These are phyloP conservation scores for Aspergillus fructus DNA, from an alignment of 2,329 filamentous ascomycete genomes.

Conservation along the genomic window DNA sequence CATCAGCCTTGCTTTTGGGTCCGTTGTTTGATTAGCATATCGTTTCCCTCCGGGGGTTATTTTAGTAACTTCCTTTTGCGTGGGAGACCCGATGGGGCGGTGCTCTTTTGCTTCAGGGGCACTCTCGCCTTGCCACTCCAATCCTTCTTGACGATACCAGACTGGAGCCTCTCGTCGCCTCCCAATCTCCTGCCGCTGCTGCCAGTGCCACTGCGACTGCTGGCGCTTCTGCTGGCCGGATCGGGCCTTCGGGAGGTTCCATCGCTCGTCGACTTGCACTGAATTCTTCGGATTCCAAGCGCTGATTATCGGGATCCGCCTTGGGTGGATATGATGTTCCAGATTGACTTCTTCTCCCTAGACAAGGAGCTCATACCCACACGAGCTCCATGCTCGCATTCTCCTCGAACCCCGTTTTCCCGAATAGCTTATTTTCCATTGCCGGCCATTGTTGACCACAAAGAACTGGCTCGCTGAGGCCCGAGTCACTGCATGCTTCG, in stretches of 20 bases:
- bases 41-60: not conserved
- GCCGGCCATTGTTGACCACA: not conserved
- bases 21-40: not conserved
- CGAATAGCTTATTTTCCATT: not conserved
- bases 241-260: conserved; percentile 5
- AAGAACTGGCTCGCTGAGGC: too few relatives aligned
- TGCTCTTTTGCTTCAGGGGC: conserved; percentile 3
- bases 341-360: conserved; percentile 18
- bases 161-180: not conserved
- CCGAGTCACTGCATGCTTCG: not conserved
- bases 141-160: too few relatives aligned
- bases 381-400: conserved; percentile 14
- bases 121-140: not conserved
- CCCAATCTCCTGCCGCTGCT: not conserved
- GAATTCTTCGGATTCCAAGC: conserved; percentile 6
- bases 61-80: conserved; percentile 1
- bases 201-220: not conserved
- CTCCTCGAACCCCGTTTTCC: conserved; percentile 1
- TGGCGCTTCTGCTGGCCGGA: conserved; percentile 15
- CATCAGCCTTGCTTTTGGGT: conserved; percentile 1
- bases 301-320: conserved; percentile 20
- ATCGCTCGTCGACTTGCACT: not conserved
- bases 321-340: conserved; percentile 19
- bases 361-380: conserved; percentile 16
- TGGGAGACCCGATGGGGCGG: not conserved